These are phyloP conservation scores for Hyparrhenia diplandra DNA, from an alignment of 176 grass and related monocot genomes.

Conservation along the genomic window DNA sequence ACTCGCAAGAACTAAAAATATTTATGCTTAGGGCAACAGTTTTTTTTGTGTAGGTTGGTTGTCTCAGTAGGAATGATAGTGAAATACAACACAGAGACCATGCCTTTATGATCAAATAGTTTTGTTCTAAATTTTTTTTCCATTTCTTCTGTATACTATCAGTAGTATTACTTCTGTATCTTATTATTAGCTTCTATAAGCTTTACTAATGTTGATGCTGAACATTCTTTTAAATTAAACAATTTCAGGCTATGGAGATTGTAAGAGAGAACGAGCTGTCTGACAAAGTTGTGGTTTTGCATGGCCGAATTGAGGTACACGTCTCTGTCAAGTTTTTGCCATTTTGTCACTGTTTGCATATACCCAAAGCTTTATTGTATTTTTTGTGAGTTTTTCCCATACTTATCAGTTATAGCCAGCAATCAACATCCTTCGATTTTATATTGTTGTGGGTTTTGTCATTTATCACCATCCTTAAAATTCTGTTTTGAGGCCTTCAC, in stretches of 20 bases:
- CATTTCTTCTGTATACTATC: background rate
- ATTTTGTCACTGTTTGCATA: conserved; percentile 17
- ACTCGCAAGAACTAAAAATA: background rate
- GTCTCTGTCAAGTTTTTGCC: conserved; percentile 3
- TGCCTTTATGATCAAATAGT: background rate
- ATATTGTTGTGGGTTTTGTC: background rate
- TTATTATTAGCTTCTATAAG: conserved; percentile 15
- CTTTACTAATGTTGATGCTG: conserved; percentile 13
- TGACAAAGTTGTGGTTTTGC: conserved; percentile 90
- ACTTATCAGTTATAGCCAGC: background rate
- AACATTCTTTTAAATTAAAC: conserved; percentile 33
- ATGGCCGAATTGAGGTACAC: conserved; percentile 80
- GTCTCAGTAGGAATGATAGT: background rate
- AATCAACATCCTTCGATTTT: background rate
- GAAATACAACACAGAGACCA: background rate
- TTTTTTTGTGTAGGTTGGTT: background rate
- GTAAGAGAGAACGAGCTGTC: conserved; percentile 91
- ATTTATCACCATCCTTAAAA: background rate
- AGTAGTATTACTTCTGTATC: conserved; percentile 2
- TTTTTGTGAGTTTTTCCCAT: conserved; percentile 1
- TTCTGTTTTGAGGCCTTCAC: background rate
- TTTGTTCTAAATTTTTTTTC: background rate
- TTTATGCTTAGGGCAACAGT: background rate
- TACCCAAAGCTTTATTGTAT: background rate
- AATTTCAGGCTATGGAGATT: conserved; percentile 75